Base-by-base conservation (phyloP, 441 rosid species). In the Arabidopsis hybrid region DNA sequence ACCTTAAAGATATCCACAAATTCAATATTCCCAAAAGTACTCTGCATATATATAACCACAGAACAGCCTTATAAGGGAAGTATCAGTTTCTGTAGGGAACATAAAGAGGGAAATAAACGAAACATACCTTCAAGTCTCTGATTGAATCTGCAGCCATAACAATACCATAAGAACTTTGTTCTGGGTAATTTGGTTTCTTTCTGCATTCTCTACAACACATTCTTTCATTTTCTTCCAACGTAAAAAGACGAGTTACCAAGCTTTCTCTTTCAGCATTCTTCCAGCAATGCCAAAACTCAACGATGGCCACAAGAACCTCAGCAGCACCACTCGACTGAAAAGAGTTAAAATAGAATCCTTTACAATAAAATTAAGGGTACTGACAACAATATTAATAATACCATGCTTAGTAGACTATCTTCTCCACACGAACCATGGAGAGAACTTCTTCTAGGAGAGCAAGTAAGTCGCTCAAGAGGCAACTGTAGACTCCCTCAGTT, bases 211-310 rank as follows among this genome's bases (percentile, higher is more conserved):
- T 36, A 69, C 79, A 76, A 56, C 61, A 47, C 61, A 69, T 47
- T 11, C 39, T 62, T 69, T 69, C 71, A 12, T 55, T 8, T 38
- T 38, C 75, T 36, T 55, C 71, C 65, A 45, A 4, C 3, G 60
- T 38, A 13, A 76, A 76, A n/a, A 69, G 56, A 1, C 46, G 57
- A 62, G 18, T 31, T 29, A 40, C 71, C 39, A 69, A 32, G 71
- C 65, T 69, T 47, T 76, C 71, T 63, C 10, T 4, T 62, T 69
- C 71, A n/a, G 66, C 16, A 10, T 57, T 59, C 65, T 58, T 42
- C 79, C 74, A 69, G 69, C 64, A 42, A 43, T 53, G 69, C 74
- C 74, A 75, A 36, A 0, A 46, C 53, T 69, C 65, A 55, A 75
- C 45, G 79, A 69, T 55, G 60, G 36, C 26, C 62, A 55, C 70